Evolutionary conservation across 2,329 filamentous ascomycete genomes (phyloP), one percentile per base, ranked within the genome.

Genomic region (Rhynchosporium secalis): DNA sequence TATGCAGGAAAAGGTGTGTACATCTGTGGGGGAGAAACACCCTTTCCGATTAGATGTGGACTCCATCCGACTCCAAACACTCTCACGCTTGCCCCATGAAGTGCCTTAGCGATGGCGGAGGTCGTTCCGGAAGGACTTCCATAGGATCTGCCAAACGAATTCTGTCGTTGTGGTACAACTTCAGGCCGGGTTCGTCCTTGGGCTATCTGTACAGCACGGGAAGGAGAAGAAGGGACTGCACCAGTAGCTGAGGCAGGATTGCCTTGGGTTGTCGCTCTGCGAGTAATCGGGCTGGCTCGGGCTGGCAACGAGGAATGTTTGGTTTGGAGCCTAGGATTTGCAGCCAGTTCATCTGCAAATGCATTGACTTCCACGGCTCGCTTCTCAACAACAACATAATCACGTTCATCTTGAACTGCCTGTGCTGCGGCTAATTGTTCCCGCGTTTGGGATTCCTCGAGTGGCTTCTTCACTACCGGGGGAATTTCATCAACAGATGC

Each of bases 351-450:
- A 75, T 99, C 95, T 28, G 95, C 95, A 71, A 99, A 89, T 2
- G 95, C 95, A 75, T 99, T 98, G 56, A 99, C 94, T 75, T 98
- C 94, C 10, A 99, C 93, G 26, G 92, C 90, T 67, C 89, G 87
- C 79, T 97, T 96, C 78, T 99, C 95, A 12, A 99, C 91, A 31
- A 98, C 82, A 26, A 99, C 94, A 71, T 98, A 99, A 68, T 98
- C 95, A 67, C 94, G 86, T 73, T 96, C 87, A 67, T 98, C 94
- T 70, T 96, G 91, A 2, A 91, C 92, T 3, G 88, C 89, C 51
- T 83, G 81, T 67, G 89, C 86, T 46, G 81, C 80, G 56, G 85
- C 71, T 89, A 87, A 63, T 86, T 86, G 66, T 89, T 88, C 61
- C 83, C 80, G 61, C 26, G 62, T 66, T 43, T 68, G 65, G 10